These are phyloP conservation scores for Colletotrichum tropicicola DNA, from an alignment of 2,329 filamentous ascomycete genomes.

Conservation along the genomic window DNA sequence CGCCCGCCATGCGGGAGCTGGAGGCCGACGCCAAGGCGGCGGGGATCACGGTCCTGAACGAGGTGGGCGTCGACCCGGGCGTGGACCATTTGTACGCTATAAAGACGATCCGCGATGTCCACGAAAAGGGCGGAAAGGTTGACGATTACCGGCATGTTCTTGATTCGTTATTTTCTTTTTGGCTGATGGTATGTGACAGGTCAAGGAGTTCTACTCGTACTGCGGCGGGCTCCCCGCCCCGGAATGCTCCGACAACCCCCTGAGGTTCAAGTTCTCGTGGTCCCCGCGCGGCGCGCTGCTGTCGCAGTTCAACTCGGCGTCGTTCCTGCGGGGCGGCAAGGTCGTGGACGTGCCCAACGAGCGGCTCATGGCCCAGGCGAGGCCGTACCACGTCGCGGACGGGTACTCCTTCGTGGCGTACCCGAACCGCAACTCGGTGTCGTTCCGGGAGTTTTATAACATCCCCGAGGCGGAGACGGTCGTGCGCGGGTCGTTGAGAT, in stretches of 20 bases:
- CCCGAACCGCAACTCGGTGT: constrained; percentile 74
- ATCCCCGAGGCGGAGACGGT: constrained; percentile 76
- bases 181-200: constrained; percentile 32
- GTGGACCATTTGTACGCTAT: constrained; percentile 59
- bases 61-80: constrained; percentile 68
- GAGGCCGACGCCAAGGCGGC: constrained; percentile 69
- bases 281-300: constrained; percentile 73
- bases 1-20: constrained; percentile 73
- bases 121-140: constrained; percentile 71
- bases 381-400: constrained; percentile 69
- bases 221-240: constrained; percentile 68
- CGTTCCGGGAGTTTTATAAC: constrained; percentile 72
- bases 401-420: constrained; percentile 74
- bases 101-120: constrained; percentile 73
- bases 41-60: constrained; percentile 78
- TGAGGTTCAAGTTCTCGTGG: constrained; percentile 77
- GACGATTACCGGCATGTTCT: too few species aligned
- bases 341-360: constrained; percentile 46
- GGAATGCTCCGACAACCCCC: constrained; percentile 72
- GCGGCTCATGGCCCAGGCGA: constrained; percentile 72
- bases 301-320: constrained; percentile 72
- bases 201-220: constrained; percentile 72
- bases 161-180: not conserved
- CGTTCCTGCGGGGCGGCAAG: constrained; percentile 71
- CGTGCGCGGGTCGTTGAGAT: constrained; percentile 73